Base-by-base conservation (phyloP, 208 protist genomes). In the Trypanosoma mega region DNA sequence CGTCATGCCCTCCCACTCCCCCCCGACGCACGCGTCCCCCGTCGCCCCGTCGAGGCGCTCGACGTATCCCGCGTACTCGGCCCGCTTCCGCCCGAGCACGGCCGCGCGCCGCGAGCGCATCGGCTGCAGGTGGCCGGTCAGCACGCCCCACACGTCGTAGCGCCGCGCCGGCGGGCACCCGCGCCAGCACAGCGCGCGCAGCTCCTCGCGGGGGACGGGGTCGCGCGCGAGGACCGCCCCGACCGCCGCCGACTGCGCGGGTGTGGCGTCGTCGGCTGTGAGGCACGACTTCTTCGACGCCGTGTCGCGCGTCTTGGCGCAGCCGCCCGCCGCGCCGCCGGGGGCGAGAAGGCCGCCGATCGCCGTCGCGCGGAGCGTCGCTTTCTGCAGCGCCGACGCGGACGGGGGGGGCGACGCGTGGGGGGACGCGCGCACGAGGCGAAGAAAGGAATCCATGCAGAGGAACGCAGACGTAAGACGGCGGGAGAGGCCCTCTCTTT, bases 11-110 rank as follows among this genome's bases (percentile, higher is more conserved):
- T 90, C 83, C 43, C 70, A 76, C 1, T 81, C 78, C 37, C 70
- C 48, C 6, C 50, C 58, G 24, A 48, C 53, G 39, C 7, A 36
- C 37, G 55, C 23, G 23, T 30, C 18, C 24, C 51, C 43, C 5
- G 12, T 23, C 27, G 14, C 7, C 3, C n/a, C n/a, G 16, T 34
- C 12, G 9, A 36, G 1, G 2, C 11, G 41, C 6, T 3, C 51
- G 11, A 85, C 78, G 64, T 81, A 82, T 2, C 66, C 46, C 24
- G 58, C 57, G 63, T 90, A 90, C 63, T 90, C 82, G 18, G 65
- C 34, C n/a, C 78, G 68, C 41, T 81, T 83, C 8, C 82, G 69
- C 21, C 73, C 60, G 18, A 79, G 57, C 2, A 81, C 74, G 14
- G 68, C 33, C 3, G 60, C 59, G 18, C 82, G 74, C 30, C 47